Conservation (phyloP, 805 yeast genomes). For the Candida tallmaniae region DNA sequence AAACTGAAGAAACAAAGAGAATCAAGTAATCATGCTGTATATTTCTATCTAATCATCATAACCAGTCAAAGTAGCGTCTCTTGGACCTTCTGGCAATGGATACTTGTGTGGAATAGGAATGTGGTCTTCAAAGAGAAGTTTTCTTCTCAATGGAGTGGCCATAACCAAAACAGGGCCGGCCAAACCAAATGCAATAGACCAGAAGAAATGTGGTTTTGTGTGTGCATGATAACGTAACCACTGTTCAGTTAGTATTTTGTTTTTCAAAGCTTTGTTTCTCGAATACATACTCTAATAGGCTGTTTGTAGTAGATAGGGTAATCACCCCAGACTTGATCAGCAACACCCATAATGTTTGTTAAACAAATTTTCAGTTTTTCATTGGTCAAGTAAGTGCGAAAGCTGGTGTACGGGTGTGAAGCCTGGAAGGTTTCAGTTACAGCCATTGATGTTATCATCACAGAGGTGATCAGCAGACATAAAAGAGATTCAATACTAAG, state of each 20-base stretch:
- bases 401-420: conserved; percentile 1
- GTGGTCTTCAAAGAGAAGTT: conserved; percentile 60
- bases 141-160: conserved; percentile 67
- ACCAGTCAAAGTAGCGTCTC: conserved; percentile 47
- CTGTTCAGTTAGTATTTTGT: conserved; percentile 32
- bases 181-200: conserved; percentile 58
- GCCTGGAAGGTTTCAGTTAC: too few relatives aligned
- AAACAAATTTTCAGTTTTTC: conserved; percentile 9
- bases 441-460: too few relatives aligned
- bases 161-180: conserved; percentile 63
- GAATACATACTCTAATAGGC: conserved; percentile 55
- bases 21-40: too few relatives aligned
- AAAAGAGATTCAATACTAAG: too few relatives aligned
- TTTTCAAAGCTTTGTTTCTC: background rate
- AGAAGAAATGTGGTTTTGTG: conserved; percentile 70
- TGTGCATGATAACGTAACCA: conserved; percentile 75
- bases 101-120: conserved; percentile 59
- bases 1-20: too few relatives aligned
- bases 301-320: conserved; percentile 57
- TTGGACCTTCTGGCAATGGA: conserved; percentile 52
- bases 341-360: conserved; percentile 14
- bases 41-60: conserved; percentile 45
- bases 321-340: conserved; percentile 43
- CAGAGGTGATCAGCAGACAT: background rate
- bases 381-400: conserved; percentile 9